Evolutionary conservation across 306 rosid species (phyloP).

Genomic region (Castanea sativa): DNA sequence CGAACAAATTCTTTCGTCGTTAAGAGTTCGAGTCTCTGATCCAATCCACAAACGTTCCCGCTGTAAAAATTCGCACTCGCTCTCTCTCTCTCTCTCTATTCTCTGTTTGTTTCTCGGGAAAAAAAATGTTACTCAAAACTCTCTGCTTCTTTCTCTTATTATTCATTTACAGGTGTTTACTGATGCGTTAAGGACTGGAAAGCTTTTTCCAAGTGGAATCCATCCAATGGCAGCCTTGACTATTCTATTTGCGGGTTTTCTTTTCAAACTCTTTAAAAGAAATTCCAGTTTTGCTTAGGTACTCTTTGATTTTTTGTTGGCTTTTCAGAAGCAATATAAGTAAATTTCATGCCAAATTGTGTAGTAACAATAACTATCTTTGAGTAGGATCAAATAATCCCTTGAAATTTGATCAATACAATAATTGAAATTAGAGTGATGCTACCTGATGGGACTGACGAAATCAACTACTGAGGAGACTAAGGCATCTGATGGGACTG

Average conservation of each 20-base stretch:
- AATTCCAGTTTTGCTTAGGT: not conserved
- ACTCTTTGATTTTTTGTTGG: not conserved
- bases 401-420: not conserved
- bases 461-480: no score
- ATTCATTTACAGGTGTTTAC: slow-evolving; percentile 47
- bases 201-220: slow-evolving; percentile 71
- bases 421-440: not conserved
- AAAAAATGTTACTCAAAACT: not conserved
- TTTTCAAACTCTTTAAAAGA: not conserved
- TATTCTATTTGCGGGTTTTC: slow-evolving; percentile 63
- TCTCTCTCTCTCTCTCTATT: not conserved
- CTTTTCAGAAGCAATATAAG: not conserved
- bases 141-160: not conserved
- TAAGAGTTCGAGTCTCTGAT: slow-evolving; percentile 36
- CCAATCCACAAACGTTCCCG: slow-evolving; percentile 45
- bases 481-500: no score
- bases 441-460: no score
- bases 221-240: slow-evolving; percentile 65
- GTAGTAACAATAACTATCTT: not conserved
- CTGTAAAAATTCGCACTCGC: slow-evolving; percentile 35
- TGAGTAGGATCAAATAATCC: no score
- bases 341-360: not conserved
- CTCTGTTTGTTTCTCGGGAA: not conserved
- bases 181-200: slow-evolving; percentile 61
- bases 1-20: slow-evolving; percentile 48